Evolutionary conservation across 306 rosid genomes (phyloP).

Genomic region (Hippophae gyantsensis): DNA sequence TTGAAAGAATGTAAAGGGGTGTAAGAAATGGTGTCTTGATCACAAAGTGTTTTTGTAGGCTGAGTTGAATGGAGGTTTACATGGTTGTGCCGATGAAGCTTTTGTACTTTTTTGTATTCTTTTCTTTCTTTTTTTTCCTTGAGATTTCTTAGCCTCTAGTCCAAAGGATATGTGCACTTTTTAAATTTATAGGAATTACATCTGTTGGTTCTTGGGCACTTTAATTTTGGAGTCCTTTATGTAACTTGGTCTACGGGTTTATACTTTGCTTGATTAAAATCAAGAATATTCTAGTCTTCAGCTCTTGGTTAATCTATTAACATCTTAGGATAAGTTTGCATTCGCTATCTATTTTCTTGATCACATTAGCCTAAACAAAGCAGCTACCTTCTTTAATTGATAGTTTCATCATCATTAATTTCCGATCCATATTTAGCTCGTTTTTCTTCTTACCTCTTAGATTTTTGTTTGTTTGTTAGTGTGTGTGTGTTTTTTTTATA

Average conservation of each 20-base stretch:
- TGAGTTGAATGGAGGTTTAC: conserved; percentile 30
- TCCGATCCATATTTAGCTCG: too few species aligned
- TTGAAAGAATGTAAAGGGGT: conserved; percentile 7
- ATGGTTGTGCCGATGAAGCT: conserved; percentile 44
- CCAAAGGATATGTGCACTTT: conserved; percentile 71
- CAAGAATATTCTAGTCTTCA: conserved; percentile 69
- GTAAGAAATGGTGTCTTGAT: conserved; percentile 22
- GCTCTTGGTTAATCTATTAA: conserved; percentile 24
- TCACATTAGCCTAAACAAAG: too few species aligned
- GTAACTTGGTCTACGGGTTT: conserved; percentile 33
- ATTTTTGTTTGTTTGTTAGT: too few species aligned
- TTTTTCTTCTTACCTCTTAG: too few species aligned
- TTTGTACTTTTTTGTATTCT: conserved; percentile 42
- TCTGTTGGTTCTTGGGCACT: neutral
- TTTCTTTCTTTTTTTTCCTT: conserved; percentile 27
- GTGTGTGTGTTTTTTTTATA: too few species aligned
- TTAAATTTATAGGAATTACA: neutral
- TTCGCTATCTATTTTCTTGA: too few species aligned
- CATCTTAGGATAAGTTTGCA: too few species aligned
- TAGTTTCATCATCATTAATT: too few species aligned
- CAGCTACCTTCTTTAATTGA: too few species aligned
- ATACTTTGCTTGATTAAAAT: conserved; percentile 61
- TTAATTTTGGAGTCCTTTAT: neutral
- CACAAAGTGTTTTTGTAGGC: conserved; percentile 56
- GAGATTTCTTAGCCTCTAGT: conserved; percentile 52